Base-by-base conservation (phyloP, 2,329 filamentous ascomycete genomes). In the Hawksworthiomyces lignivorus region DNA sequence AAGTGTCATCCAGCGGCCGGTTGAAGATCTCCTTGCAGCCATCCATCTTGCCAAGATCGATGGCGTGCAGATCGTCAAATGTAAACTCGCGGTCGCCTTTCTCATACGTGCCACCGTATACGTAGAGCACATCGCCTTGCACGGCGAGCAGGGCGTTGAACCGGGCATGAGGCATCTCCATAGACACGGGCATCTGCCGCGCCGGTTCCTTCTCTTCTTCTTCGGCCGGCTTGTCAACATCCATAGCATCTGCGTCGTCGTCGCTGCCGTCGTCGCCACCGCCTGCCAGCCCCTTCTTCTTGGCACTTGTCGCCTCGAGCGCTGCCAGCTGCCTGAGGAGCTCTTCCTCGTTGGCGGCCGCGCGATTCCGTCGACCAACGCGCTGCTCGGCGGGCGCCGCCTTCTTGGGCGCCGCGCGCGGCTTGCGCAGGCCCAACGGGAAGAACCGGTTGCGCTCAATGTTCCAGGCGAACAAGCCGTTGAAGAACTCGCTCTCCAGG, bases 401-500 rank as follows among this genome's bases (percentile, higher is more conserved):
- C 50, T 77, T 81, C 52, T 81, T 84, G 48, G 78, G 75, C 36
- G 76, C 75, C 17, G 73, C 68, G 20, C 87, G 80, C 3, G 87
- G 77, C 52, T 87, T 86, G 39, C 89, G 75, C 34, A 97, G 68
- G 9, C 70, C 68, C 33, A 97, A 70, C 3, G 84, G 86, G 68
- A 97, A 96, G 67, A 95, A 97, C 8, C 92, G 75, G 59, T 98
- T 98, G 45, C 90, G 78, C 55, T 97, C 92, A 48, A 95, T 80
- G 56, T 94, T 96, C 87, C 89, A 97, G 5, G 89, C 85, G 55
- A 85, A 94, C 19, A 97, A 65, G 43, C 82, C 77, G 54, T 96
- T 90, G 68, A 97, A 98, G 64, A 98, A 98, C 60, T 96, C 89
- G 57, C 87, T 94, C 41, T 98, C 90, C 51, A 98, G 94, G 4